These are phyloP conservation scores for Venturia asperata DNA, from an alignment of 2,329 filamentous ascomycete species.

Conservation along the genomic window DNA sequence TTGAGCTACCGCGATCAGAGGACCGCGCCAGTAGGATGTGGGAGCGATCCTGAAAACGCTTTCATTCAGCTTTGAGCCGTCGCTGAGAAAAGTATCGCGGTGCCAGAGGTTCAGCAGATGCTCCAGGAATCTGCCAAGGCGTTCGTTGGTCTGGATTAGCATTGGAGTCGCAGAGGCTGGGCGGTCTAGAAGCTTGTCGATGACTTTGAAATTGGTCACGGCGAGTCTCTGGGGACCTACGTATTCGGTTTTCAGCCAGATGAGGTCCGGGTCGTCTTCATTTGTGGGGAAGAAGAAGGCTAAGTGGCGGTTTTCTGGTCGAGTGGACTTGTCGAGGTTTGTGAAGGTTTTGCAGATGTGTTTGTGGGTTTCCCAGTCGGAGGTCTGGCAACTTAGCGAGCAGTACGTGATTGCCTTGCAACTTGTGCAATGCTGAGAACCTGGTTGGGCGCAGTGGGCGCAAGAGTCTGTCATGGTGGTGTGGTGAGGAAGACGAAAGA, in stretches of 20 bases:
- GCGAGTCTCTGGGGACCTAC: no score
- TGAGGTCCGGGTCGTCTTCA: slow-evolving; percentile 15
- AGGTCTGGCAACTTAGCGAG: slow-evolving; percentile 19
- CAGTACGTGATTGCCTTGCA: slow-evolving; percentile 21
- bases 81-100: slow-evolving; percentile 19
- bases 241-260: slow-evolving; percentile 10
- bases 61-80: no score
- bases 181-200: no score
- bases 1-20: slow-evolving; percentile 17
- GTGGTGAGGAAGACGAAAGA: background rate
- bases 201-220: no score
- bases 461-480: background rate
- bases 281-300: slow-evolving; percentile 18
- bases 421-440: slow-evolving; percentile 10
- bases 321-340: slow-evolving; percentile 1
- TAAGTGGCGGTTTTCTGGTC: slow-evolving; percentile 15
- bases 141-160: background rate
- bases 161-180: background rate
- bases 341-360: slow-evolving; percentile 19
- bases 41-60: slow-evolving; percentile 19
- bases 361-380: slow-evolving; percentile 20
- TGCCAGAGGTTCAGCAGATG: slow-evolving; percentile 18
- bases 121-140: background rate
- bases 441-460: background rate
- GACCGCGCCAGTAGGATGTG: slow-evolving; percentile 21